Evolutionary conservation across 345 rosid species (phyloP), one percentile per base, ranked within the genome.

Genomic region (Sonneratia alba): DNA sequence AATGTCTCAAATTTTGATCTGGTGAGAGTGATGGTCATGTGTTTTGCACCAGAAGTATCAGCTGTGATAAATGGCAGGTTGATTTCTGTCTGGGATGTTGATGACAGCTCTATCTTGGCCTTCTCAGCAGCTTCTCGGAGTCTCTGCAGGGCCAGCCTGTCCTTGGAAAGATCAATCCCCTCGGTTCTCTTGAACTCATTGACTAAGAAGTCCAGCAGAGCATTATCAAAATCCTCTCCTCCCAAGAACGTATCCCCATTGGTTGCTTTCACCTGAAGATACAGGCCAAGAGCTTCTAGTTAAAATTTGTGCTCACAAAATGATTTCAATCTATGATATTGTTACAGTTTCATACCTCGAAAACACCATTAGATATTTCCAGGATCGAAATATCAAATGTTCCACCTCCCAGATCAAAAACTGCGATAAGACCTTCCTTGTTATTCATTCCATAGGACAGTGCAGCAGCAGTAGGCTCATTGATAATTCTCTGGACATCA

Each of bases 401-500:
- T 43, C 83, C 83, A 47, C 83, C 85, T 2, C 85, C 85, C 10
- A 82, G 82, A 57, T 82, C 85, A 22, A 82, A 82, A 49, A 82
- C 85, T 42, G 85, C 85, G 32, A 82, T 79, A 37, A 82, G 71
- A 43, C 85, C 85, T 62, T 82, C 85, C 81, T 82, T 79, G 65
- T 82, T 82, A 73, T 79, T 79, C 79, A 71, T 72, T 0, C 85
- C 83, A 67, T 82, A 82, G 14, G 85, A 82, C 49, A 82, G 79
- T 11, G 85, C 85, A 70, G 85, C 85, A 14, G 83, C 85, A 62
- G 83, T 82, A 16, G 85, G 85, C 70, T 81, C 85, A 5, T 81
- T 81, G 74, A 81, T 81, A 47, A 81, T 81, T 70, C 84, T 81
- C 68, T 78, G 72, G 10, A 81, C 84, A 57, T 81, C 82, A 37